Conservation (phyloP, 108 stramenopile species). For the Cyclostephanos invisitatus region DNA sequence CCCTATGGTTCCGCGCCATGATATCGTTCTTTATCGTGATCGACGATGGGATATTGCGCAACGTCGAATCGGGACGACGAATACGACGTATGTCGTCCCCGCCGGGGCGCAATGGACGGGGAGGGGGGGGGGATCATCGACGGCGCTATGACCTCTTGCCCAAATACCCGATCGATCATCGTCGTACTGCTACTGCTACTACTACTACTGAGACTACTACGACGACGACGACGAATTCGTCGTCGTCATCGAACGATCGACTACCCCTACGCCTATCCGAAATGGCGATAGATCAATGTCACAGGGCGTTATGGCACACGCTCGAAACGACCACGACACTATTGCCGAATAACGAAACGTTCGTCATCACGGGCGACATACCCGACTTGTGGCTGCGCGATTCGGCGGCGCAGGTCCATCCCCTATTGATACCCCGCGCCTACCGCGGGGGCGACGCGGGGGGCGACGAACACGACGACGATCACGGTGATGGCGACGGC, state of each 20-base stretch:
- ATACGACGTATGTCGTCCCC: too few species aligned
- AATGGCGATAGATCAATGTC: conserved; percentile 39
- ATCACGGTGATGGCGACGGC: background rate
- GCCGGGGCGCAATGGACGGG: background rate
- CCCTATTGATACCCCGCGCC: conserved; percentile 49
- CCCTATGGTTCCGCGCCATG: background rate
- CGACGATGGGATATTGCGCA: conserved; percentile 1
- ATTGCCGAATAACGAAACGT: conserved; percentile 57
- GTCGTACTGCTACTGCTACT: too few species aligned
- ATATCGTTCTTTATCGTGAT: background rate
- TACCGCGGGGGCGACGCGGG: background rate
- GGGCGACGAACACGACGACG: background rate
- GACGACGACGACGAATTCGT: background rate
- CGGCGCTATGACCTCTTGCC: background rate
- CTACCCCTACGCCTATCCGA: conserved; percentile 5
- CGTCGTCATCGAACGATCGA: background rate
- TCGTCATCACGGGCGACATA: conserved; percentile 83
- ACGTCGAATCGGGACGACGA: background rate
- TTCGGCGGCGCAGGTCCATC: conserved; percentile 69
- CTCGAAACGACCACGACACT: conserved; percentile 53
- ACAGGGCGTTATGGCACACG: conserved; percentile 50
- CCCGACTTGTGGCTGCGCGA: conserved; percentile 79
- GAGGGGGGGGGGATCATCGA: too few species aligned
- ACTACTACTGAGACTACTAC: too few species aligned
- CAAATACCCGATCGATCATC: conserved; percentile 32